These are phyloP conservation scores for Penicillium sp. DNA, from an alignment of 2,329 filamentous ascomycete species.

Conservation along the genomic window DNA sequence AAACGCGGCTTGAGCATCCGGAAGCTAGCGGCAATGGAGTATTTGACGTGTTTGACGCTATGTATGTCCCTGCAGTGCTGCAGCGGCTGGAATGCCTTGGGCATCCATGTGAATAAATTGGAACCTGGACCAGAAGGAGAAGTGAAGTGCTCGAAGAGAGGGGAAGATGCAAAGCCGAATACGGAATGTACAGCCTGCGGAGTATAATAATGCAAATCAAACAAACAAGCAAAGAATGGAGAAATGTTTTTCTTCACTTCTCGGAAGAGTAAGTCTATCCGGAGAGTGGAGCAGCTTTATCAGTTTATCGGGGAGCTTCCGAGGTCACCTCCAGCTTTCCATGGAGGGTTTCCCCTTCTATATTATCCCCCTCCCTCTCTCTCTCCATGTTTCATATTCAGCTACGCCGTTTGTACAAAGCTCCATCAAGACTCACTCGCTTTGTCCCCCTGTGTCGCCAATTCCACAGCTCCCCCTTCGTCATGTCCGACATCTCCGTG, in stretches of 20 bases:
- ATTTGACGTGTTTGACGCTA: constrained; percentile 30
- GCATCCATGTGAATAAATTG: neutral
- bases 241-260: neutral
- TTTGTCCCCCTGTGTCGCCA: constrained; percentile 7
- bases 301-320: constrained; percentile 18
- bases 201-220: neutral
- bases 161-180: neutral
- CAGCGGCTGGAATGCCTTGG: neutral
- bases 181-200: neutral
- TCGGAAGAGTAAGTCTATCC: constrained; percentile 36
- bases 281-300: constrained; percentile 24
- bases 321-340: neutral
- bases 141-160: neutral
- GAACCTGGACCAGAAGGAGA: neutral
- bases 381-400: constrained; percentile 12
- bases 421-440: neutral
- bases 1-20: constrained; percentile 62
- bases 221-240: neutral
- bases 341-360: neutral
- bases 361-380: neutral
- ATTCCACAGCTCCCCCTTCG: constrained; percentile 28
- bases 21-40: constrained; percentile 20
- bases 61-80: neutral
- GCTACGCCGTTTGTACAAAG: constrained; percentile 11
- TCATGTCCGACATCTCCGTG: constrained; percentile 40